A percentile compares a stretch with the other conserved stretches of the same genome.
phyloP scores from a whole-genome alignment of 2,329 filamentous ascomycete species.

The Alternaria panax region DNA sequence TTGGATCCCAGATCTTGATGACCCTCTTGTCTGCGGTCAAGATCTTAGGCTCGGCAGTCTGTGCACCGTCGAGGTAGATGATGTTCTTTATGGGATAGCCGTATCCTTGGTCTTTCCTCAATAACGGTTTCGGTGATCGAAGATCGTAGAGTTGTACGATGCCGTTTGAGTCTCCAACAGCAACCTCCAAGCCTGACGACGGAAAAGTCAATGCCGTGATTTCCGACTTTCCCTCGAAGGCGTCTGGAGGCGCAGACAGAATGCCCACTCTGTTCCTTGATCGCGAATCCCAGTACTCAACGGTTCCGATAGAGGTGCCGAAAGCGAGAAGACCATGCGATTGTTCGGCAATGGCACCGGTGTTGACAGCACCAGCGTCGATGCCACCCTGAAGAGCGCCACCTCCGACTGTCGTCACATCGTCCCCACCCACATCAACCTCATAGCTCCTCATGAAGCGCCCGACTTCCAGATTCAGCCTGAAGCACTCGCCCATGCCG shows the following conservation, averaged over 20 bases:
- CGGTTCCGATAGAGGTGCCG: constrained; percentile 91
- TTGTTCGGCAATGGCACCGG: constrained; percentile 82
- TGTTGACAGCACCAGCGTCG: constrained; percentile 84
- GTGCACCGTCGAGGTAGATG: constrained; percentile 72
- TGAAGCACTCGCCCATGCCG: constrained; percentile 88
- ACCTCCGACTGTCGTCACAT: constrained; percentile 69
- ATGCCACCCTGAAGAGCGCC: constrained; percentile 87
- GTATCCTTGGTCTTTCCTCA: constrained; percentile 96
- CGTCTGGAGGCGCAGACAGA: constrained; percentile 63
- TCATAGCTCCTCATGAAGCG: constrained; percentile 95
- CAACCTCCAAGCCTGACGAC: constrained; percentile 81
- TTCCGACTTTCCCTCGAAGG: constrained; percentile 59
- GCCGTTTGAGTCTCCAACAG: constrained; percentile 85
- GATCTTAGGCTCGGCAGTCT: constrained; percentile 74
- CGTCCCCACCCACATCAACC: constrained; percentile 86
- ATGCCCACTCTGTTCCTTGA: constrained; percentile 82
- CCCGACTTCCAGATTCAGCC: constrained; percentile 88
- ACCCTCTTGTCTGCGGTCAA: constrained; percentile 92
- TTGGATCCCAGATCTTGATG: constrained; percentile 94
- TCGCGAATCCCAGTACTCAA: constrained; percentile 95
- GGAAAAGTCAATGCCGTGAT: constrained; percentile 90
- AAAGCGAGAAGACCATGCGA: constrained; percentile 92
- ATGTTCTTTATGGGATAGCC: constrained; percentile 91
- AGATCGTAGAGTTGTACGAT: constrained; percentile 92
- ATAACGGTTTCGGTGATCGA: constrained; percentile 81